Evolutionary conservation across 129 eudicot species (phyloP).

Genomic region (Heracleum sosnowskyi): DNA sequence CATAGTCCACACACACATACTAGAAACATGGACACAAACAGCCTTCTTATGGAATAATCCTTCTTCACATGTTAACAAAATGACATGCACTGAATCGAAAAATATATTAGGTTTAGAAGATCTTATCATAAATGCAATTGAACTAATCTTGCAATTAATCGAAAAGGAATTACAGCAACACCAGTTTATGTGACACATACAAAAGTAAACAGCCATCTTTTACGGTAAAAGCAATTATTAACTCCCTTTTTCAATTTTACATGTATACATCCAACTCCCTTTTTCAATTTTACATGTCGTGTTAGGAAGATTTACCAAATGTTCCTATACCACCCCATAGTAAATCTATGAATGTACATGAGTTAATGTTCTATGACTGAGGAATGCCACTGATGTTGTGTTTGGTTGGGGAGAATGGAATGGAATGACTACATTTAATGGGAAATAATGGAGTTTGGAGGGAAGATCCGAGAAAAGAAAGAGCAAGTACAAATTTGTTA

Average conservation of each 20-base stretch:
- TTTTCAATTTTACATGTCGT: background rate
- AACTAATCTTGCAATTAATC: background rate
- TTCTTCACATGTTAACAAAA: background rate
- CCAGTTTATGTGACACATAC: background rate
- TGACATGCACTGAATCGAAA: background rate
- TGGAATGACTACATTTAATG: too few species aligned
- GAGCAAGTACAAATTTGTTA: too few species aligned
- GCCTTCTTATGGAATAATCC: background rate
- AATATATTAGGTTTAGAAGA: background rate
- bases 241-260: background rate
- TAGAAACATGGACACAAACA: background rate
- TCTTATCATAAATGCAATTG: too few species aligned
- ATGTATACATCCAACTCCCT: background rate
- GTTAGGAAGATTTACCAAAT: background rate
- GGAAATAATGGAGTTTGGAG: too few species aligned
- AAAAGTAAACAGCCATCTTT: background rate
- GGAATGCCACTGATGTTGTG: too few species aligned
- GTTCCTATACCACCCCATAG: background rate
- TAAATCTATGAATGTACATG: background rate
- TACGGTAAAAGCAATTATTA: background rate
- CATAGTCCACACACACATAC: background rate
- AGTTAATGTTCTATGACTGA: too few species aligned
- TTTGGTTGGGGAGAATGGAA: too few species aligned
- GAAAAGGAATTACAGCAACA: background rate
- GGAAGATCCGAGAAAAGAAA: too few species aligned